Base-by-base conservation (phyloP, 1,284 basidiomycete genomes). In the Puccinia coronata region DNA sequence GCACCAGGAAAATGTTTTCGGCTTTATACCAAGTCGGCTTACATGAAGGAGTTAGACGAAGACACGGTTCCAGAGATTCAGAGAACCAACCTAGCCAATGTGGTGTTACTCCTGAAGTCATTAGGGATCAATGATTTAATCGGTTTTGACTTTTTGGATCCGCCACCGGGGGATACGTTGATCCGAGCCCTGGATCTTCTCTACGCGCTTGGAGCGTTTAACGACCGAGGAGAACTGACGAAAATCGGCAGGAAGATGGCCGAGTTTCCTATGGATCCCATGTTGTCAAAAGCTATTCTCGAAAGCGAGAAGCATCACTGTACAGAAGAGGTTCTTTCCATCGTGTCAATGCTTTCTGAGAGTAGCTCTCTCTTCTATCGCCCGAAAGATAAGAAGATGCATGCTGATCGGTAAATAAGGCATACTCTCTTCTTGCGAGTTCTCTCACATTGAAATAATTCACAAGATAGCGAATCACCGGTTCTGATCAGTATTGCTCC, bases 1-100 rank as follows among this genome's bases (percentile, higher is more conserved):
- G 97, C 96, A 0, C 94, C 97, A 2, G 97, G 97, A n/a, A 99
- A 99, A 86, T 92, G 96, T 31, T 99, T 99, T 89, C 91, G 97
- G 8, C 85, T 91, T 23, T 91, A 89, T 83, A 91, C 90, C n/a
- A 90, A 90, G 83, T 90, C 89, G 88, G 90, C 90, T 14, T 90
- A 88, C 86, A 87, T 88, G 83, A 90, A 90, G 84, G 90, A 91
- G 85, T 85, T 91, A 84, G 88, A 90, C 55, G 87, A 89, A 84
- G 89, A 90, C 84, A 90, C 90, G 3, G 88, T 90, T 3, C 90
- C 90, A 5, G 90, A 91, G 83, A 91, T 90, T 77, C 88, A 88
- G 82, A 85, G 88, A 0, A 88, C 88, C 14, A 88, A 88, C 86
- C 83, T 89, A 43, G 87, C 87, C 55, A 88, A 87, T 80, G 90